Conservation (phyloP, 768 basidiomycete species). For the Vararia minispora region DNA sequence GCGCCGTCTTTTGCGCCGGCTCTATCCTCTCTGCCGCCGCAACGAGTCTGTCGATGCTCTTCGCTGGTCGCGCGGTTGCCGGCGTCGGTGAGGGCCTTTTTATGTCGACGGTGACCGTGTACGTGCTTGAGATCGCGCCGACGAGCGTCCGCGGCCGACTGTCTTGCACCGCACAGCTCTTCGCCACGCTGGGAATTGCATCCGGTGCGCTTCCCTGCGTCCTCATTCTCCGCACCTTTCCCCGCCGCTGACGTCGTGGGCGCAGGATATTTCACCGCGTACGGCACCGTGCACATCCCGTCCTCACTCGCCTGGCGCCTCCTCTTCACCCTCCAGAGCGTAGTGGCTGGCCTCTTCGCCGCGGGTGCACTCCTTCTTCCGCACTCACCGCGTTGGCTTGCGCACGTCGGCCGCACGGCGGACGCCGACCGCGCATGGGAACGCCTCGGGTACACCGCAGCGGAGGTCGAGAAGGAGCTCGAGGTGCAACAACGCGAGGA, state of each 20-base stretch:
- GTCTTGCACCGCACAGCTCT: constrained; percentile 29
- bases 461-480: constrained; percentile 21
- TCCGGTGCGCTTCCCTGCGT: constrained; percentile 18
- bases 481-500: constrained; percentile 15
- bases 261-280: constrained; percentile 28
- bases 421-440: constrained; percentile 23
- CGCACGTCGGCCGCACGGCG: constrained; percentile 22
- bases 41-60: constrained; percentile 24
- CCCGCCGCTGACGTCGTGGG: not conserved
- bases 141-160: constrained; percentile 29
- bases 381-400: constrained; percentile 32
- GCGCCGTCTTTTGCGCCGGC: constrained; percentile 30
- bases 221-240: constrained; percentile 17
- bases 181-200: constrained; percentile 32
- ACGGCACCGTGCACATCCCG: constrained; percentile 22
- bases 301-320: constrained; percentile 27
- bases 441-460: constrained; percentile 15
- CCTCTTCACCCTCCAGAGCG: constrained; percentile 25
- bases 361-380: constrained; percentile 22
- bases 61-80: constrained; percentile 33
- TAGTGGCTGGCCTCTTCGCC: constrained; percentile 20
- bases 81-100: constrained; percentile 37
- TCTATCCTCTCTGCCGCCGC: constrained; percentile 28
- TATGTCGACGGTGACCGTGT: constrained; percentile 29
- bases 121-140: constrained; percentile 32